A percentile compares a stretch with the other conserved stretches of the same genome.
Conservation (phyloP, 1,139 yeast genomes). For the Meyerozyma elateridarum region DNA sequence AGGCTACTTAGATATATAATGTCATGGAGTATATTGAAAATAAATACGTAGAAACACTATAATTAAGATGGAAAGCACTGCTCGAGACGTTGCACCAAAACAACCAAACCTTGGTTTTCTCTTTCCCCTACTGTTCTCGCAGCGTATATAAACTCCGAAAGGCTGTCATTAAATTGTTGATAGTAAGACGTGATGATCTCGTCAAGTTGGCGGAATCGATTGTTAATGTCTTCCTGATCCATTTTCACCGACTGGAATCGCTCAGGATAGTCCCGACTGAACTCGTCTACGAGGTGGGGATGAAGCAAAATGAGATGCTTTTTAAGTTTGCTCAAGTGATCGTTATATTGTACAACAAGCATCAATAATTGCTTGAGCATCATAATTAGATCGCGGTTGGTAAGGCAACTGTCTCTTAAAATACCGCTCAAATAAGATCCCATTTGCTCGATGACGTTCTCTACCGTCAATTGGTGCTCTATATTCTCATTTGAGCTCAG, state of each 20-base stretch:
- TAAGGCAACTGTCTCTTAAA: slow-evolving; percentile 63
- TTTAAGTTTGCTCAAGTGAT: slow-evolving; percentile 50
- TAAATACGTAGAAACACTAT: neutral
- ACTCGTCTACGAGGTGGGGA: slow-evolving; percentile 37
- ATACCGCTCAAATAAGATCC: slow-evolving; percentile 61
- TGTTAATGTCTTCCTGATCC: slow-evolving; percentile 34
- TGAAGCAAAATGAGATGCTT: slow-evolving; percentile 53
- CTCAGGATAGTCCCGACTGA: slow-evolving; percentile 34
- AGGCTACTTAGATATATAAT: slow-evolving; percentile 2
- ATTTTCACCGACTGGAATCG: slow-evolving; percentile 34
- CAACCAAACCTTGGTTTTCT: slow-evolving; percentile 55
- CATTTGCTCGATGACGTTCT: slow-evolving; percentile 44
- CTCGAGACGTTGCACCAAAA: slow-evolving; percentile 52
- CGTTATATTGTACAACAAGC: slow-evolving; percentile 50
- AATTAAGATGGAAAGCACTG: slow-evolving; percentile 23
- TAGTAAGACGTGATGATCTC: slow-evolving; percentile 48
- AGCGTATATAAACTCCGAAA: slow-evolving; percentile 51
- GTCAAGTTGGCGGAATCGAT: slow-evolving; percentile 42
- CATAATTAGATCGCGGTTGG: slow-evolving; percentile 52
- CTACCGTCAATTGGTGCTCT: slow-evolving; percentile 28
- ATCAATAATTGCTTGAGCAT: slow-evolving; percentile 43
- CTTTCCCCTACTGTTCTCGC: slow-evolving; percentile 57
- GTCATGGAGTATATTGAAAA: neutral
- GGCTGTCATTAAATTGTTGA: slow-evolving; percentile 49
- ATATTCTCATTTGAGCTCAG: slow-evolving; percentile 23